Evolutionary conservation across 768 basidiomycete species (phyloP).

Genomic region (Macrolepiota dolichaula): DNA sequence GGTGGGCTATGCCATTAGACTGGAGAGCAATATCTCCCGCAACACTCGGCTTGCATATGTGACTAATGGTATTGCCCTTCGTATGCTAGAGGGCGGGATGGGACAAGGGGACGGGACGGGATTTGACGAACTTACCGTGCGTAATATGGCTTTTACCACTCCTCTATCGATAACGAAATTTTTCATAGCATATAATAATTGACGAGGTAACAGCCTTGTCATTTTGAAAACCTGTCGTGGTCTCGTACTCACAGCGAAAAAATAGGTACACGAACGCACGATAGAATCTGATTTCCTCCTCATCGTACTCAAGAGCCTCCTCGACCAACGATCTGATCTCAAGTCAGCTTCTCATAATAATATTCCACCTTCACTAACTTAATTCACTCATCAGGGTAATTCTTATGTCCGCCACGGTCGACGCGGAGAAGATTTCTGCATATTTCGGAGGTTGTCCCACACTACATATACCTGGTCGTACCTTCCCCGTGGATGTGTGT

Average conservation of each 20-base stretch:
- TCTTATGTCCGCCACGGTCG: conserved; percentile 95
- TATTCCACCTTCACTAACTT: conserved; percentile 2
- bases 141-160: conserved; percentile 14
- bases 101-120: conserved; percentile 70
- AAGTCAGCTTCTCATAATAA: conserved; percentile 46
- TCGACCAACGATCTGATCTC: conserved; percentile 75
- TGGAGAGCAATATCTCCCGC: conserved; percentile 82
- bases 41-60: conserved; percentile 82
- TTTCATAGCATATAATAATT: conserved; percentile 80
- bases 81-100: conserved; percentile 91
- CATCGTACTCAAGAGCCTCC: conserved; percentile 84
- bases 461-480: conserved; percentile 88
- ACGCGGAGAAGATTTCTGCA: conserved; percentile 82
- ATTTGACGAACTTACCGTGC: conserved; percentile 93
- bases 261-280: conserved; percentile 88
- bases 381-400: conserved; percentile 56
- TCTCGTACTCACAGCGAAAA: neutral
- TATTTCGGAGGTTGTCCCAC: conserved; percentile 88
- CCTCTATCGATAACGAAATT: conserved; percentile 3
- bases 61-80: conserved; percentile 91
- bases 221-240: neutral
- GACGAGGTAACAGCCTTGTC: conserved; percentile 62
- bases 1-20: conserved; percentile 91
- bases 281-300: conserved; percentile 98
- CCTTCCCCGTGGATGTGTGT: conserved; percentile 84